Evolutionary conservation across 768 basidiomycete species (phyloP), one percentile per base, ranked within the genome.

Genomic region (Suillus hirtellus): DNA sequence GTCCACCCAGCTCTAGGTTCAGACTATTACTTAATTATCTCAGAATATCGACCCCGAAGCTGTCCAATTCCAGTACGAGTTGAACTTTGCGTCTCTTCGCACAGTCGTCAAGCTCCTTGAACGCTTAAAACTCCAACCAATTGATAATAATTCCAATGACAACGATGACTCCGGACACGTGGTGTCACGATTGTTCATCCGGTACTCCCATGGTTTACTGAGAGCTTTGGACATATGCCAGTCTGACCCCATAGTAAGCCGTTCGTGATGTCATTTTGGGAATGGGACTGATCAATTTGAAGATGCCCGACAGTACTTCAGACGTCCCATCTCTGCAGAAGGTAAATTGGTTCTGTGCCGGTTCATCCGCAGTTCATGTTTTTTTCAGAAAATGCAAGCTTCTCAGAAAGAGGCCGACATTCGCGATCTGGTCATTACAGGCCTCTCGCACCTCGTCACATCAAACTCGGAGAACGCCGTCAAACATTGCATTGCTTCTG

Each of bases 391-490:
- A 73, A 75, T 77, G 63, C 77, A 78, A 14, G 63, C 73, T 7
- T 81, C 82, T 7, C 82, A 82, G 54, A 81, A 81, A 67, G 85
- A 86, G 60, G 82, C 82, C 1, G 88, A 89, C 62, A 76, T 93
- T 46, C 85, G 89, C 15, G 89, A 93, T 63, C 78, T 92, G 17
- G 87, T 93, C 49, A 90, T 96, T 63, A 83, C 86, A 6, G 92
- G 90, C 1, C 82, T 96, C 8, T 85, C 93, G 1, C 88, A 94
- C 65, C 80, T 96, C 7, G 88, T 96, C 61, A 85, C 83, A 40
- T 85, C 93, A 14, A 96, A 96, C 71, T 88, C 91, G 17, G 92
- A 95, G 70, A 89, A 86, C 68, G 95, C 93, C 6, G 87, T 96
- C 71, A 95, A 94, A 73, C 92, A 96, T 72, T 94, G 90, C 69